Conservation (phyloP, 2,329 filamentous ascomycete species). For the Periconia sp. region DNA sequence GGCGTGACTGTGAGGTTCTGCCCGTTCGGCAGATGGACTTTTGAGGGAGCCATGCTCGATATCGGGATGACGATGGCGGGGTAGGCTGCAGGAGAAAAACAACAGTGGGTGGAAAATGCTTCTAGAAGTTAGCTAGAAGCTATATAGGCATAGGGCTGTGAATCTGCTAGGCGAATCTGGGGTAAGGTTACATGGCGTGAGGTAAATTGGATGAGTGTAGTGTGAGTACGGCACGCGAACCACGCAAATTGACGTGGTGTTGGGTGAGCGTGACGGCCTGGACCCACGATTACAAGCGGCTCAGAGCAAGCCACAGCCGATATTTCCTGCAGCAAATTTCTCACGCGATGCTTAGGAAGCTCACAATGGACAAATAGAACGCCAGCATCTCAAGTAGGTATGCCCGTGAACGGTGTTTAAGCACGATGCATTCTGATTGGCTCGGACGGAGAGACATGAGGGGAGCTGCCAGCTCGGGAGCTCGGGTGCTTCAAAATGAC, state of each 20-base stretch:
- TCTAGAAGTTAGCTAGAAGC: conserved; percentile 3
- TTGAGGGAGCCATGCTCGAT: conserved; percentile 49
- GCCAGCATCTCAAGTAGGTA: too few relatives aligned
- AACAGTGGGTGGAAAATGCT: conserved; percentile 7
- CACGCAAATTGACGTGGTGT: conserved; percentile 6
- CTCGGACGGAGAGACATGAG: conserved; percentile 3
- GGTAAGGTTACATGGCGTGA: conserved; percentile 17
- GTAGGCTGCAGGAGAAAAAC: conserved; percentile 18
- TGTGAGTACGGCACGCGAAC: not conserved
- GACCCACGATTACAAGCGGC: not conserved
- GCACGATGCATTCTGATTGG: conserved; percentile 23
- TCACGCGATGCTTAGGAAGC: too few relatives aligned
- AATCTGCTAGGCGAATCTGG: too few relatives aligned
- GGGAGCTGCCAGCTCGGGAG: conserved; percentile 18
- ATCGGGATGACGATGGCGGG: conserved; percentile 36
- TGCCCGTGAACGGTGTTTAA: too few relatives aligned
- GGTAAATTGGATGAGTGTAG: too few relatives aligned
- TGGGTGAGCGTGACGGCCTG: conserved; percentile 1
- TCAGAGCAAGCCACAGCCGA: conserved; percentile 8
- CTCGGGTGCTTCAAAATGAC: conserved; percentile 29
- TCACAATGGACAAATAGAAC: too few relatives aligned
- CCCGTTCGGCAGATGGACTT: conserved; percentile 83
- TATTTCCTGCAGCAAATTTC: not conserved
- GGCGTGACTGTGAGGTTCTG: conserved; percentile 81
- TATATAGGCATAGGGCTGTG: not conserved